Evolutionary conservation across 371 early-diverging fungal species (phyloP).

Genomic region (Cladochytrium tenue): DNA sequence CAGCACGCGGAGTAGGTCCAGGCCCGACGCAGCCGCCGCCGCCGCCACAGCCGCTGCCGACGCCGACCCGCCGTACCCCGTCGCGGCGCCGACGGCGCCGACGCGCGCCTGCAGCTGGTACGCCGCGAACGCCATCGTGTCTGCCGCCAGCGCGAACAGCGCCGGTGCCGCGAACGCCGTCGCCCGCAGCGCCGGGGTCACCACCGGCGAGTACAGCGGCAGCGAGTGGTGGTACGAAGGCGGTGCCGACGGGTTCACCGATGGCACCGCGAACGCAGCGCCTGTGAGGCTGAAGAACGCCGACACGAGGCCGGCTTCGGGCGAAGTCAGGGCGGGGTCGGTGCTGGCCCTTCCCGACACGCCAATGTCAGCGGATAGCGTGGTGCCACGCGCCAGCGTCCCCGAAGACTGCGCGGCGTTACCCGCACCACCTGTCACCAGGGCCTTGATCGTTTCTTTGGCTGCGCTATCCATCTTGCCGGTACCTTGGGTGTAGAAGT

Average conservation of each 20-base stretch:
- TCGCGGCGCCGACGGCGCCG: conserved; percentile 2
- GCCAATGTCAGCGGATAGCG: neutral
- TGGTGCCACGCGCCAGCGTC: neutral
- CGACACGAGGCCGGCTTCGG: neutral
- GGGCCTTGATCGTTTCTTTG: conserved; percentile 2
- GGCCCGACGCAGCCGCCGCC: neutral
- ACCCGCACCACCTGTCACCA: neutral
- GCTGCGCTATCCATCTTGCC: conserved; percentile 13
- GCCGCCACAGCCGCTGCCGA: conserved; percentile 2
- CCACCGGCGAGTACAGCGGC: neutral
- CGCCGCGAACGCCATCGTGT: conserved; percentile 30
- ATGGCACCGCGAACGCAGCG: neutral
- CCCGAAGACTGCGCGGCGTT: neutral
- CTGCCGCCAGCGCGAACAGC: conserved; percentile 25
- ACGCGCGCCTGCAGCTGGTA: conserved; percentile 16
- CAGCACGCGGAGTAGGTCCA: conserved; percentile 18
- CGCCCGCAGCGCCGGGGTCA: conserved; percentile 15
- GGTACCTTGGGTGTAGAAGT: conserved; percentile 11
- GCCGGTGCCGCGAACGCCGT: conserved; percentile 16
- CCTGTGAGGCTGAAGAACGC: conserved; percentile 1
- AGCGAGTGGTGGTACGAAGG: neutral
- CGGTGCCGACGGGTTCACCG: neutral
- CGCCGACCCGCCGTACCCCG: neutral
- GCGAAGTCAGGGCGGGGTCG: neutral
- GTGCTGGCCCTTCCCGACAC: neutral